Conservation (phyloP, 176 grass and related monocot species). For the Oryza punctata region DNA sequence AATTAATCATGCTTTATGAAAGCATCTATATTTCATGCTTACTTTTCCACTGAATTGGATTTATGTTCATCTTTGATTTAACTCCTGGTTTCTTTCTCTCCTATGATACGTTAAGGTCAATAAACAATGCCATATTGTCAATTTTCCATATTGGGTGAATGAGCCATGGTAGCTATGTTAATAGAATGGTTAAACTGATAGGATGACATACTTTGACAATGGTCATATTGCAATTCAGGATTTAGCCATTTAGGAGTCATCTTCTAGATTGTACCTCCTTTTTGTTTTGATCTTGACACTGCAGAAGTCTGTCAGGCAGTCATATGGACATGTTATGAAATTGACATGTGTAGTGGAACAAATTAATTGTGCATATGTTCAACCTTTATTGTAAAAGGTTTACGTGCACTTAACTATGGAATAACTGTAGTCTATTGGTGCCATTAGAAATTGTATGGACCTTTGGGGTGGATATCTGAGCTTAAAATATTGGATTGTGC, state of each 20-base stretch:
- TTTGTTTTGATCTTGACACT: background rate
- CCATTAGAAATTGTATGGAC: background rate
- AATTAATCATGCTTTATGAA: slow-evolving; percentile 9
- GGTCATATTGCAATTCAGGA: background rate
- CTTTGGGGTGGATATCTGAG: background rate
- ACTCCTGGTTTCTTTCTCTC: background rate
- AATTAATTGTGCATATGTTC: background rate
- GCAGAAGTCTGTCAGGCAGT: background rate
- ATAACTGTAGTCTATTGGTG: background rate
- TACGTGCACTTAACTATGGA: background rate
- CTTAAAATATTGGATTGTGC: background rate
- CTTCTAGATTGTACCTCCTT: background rate
- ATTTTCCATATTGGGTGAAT: background rate
- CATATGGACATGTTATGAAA: background rate
- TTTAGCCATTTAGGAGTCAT: background rate
- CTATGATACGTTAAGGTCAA: background rate
- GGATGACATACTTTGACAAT: background rate
- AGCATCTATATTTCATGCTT: background rate
- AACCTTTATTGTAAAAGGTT: background rate
- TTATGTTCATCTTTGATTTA: background rate
- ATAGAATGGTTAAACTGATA: background rate
- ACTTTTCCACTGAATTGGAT: background rate
- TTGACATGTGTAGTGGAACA: background rate
- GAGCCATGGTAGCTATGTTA: background rate
- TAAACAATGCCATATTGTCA: background rate